These are phyloP conservation scores for Saccharomyces paradoxus DNA, from an alignment of 805 yeast species.

Conservation along the genomic window DNA sequence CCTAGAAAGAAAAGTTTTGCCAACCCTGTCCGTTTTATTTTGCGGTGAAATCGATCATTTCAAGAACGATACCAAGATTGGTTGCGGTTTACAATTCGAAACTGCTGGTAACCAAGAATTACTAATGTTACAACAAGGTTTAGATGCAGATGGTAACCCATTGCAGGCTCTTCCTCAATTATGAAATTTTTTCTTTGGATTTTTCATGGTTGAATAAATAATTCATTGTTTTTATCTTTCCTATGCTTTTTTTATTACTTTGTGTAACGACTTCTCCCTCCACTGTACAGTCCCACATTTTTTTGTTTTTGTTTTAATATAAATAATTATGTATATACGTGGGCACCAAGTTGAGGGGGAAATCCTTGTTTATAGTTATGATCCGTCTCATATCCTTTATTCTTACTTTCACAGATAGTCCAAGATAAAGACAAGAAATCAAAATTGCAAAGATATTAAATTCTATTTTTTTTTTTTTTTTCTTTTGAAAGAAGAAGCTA, in stretches of 20 bases:
- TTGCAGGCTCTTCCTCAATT: constrained; percentile 68
- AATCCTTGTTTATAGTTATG: not conserved
- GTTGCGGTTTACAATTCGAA: constrained; percentile 93
- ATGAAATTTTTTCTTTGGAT: constrained; percentile 13
- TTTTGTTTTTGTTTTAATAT: not conserved
- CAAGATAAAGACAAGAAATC: not conserved
- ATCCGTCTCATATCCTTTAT: not conserved
- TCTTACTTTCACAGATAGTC: not conserved
- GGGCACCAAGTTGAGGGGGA: not conserved
- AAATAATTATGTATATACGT: not conserved
- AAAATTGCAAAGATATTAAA: not conserved
- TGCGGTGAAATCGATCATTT: constrained; percentile 88
- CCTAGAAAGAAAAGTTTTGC: constrained; percentile 88
- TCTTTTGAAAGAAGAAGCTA: not conserved
- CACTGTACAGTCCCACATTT: not conserved
- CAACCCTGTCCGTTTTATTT: constrained; percentile 81
- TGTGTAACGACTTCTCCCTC: constrained; percentile 3
- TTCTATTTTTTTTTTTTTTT: not conserved
- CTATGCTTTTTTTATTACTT: constrained; percentile 3
- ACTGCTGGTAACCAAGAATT: constrained; percentile 90
- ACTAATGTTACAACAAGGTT: constrained; percentile 83
- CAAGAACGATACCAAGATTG: constrained; percentile 70
- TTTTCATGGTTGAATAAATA: constrained; percentile 3
- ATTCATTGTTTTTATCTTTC: constrained; percentile 4
- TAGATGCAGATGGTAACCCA: constrained; percentile 81